Conservation (phyloP, 495 filamentous ascomycete species). For the Monascus purpureus region DNA sequence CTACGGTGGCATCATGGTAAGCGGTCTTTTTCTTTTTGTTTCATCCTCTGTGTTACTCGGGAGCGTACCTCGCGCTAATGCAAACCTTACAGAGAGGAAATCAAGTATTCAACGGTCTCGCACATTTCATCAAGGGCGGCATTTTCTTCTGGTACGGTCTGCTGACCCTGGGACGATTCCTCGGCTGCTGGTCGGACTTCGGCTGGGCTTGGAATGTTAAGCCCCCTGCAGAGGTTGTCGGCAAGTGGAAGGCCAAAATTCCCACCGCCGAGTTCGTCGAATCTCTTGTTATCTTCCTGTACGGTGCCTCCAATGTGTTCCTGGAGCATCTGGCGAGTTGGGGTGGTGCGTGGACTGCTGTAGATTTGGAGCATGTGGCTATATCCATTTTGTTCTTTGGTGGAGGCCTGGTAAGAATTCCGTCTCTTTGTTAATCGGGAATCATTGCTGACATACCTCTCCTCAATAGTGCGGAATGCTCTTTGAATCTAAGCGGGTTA, state of each 20-base stretch:
- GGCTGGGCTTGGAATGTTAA: constrained; percentile 96
- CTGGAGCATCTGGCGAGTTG: constrained; percentile 71
- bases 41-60: neutral
- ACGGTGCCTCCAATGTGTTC: constrained; percentile 83
- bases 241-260: constrained; percentile 45
- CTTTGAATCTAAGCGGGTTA: constrained; percentile 62
- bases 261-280: constrained; percentile 81
- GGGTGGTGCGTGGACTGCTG: constrained; percentile 55
- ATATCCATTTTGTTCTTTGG: constrained; percentile 93
- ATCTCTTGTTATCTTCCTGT: constrained; percentile 74
- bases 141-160: constrained; percentile 94
- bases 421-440: neutral
- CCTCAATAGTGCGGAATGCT: constrained; percentile 67
- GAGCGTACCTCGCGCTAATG: neutral
- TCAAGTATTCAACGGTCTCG: constrained; percentile 69
- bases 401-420: constrained; percentile 62
- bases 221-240: constrained; percentile 44
- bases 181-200: constrained; percentile 78
- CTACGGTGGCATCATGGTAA: constrained; percentile 58
- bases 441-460: too few relatives aligned
- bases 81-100: constrained; percentile 30
- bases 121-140: constrained; percentile 94
- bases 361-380: constrained; percentile 83
- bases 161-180: constrained; percentile 76
- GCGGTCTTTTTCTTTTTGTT: constrained; percentile 8